Evolutionary conservation across 2,329 filamentous ascomycete species (phyloP).

Genomic region (Exophiala oligosperma): DNA sequence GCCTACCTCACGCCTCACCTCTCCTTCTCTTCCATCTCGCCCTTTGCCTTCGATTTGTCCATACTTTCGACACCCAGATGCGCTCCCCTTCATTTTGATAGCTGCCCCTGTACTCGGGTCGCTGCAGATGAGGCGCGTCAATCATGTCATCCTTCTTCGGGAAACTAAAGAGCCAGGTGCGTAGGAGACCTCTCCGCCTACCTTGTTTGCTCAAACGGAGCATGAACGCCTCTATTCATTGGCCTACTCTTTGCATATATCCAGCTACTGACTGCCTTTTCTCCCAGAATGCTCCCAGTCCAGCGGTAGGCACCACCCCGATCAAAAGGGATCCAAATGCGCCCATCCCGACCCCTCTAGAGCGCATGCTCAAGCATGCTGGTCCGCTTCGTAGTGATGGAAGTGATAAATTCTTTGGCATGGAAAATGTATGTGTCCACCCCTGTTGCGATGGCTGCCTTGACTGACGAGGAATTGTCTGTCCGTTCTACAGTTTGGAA

Average conservation of each 20-base stretch:
- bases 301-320: conserved; percentile 30
- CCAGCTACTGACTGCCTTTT: conserved; percentile 4
- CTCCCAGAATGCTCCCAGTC: conserved; percentile 27
- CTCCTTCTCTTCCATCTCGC: background rate
- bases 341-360: conserved; percentile 58
- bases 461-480: conserved; percentile 30
- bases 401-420: conserved; percentile 96
- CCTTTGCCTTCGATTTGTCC: background rate
- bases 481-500: conserved; percentile 71
- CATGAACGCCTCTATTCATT: background rate
- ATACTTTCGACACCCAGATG: conserved; percentile 5
- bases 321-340: conserved; percentile 62
- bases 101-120: conserved; percentile 25
- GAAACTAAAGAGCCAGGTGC: conserved; percentile 49
- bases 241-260: background rate
- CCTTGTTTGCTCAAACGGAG: background rate
- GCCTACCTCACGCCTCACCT: background rate
- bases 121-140: conserved; percentile 28
- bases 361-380: conserved; percentile 78
- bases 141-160: conserved; percentile 56
- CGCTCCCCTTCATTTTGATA: conserved; percentile 10
- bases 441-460: conserved; percentile 13
- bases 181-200: conserved; percentile 1
- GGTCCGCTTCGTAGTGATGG: conserved; percentile 82
- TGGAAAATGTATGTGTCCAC: conserved; percentile 79